A percentile compares a stretch with the other conserved stretches of the same genome.
phyloP scores from a whole-genome alignment of 1,284 basidiomycete species.

The Cutaneotrichosporon cutaneum region DNA sequence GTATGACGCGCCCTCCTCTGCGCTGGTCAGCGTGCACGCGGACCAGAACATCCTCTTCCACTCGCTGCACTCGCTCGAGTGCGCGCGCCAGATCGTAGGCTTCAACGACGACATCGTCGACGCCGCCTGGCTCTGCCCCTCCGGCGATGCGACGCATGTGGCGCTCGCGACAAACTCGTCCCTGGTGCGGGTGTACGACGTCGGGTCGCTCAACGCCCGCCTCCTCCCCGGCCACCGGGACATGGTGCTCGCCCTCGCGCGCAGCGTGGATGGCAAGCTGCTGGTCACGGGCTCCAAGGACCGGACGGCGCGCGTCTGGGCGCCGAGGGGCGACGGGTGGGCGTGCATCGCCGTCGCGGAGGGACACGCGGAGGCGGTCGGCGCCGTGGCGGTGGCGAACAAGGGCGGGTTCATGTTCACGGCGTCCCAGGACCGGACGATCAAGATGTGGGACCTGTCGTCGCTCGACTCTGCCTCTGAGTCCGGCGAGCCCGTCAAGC shows the following conservation, averaged over 20 bases:
- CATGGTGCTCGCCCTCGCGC: slow-evolving; percentile 83
- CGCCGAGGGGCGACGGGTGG: slow-evolving; percentile 60
- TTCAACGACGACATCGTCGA: slow-evolving; percentile 99
- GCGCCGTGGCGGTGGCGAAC: slow-evolving; percentile 78
- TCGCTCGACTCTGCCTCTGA: slow-evolving; percentile 18
- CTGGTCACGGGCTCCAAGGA: slow-evolving; percentile 93
- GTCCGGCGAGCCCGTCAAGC: slow-evolving; percentile 57
- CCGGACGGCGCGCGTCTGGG: slow-evolving; percentile 83
- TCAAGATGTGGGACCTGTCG: slow-evolving; percentile 96
- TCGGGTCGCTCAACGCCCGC: slow-evolving; percentile 68
- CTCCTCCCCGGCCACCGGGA: slow-evolving; percentile 85
- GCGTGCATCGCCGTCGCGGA: slow-evolving; percentile 81
- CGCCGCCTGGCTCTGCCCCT: slow-evolving; percentile 63
- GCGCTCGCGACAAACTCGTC: slow-evolving; percentile 96
- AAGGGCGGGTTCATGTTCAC: slow-evolving; percentile 74
- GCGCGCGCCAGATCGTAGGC: slow-evolving; percentile 86
- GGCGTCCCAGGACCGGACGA: slow-evolving; percentile 92
- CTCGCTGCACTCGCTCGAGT: slow-evolving; percentile 63
- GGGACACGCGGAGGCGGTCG: slow-evolving; percentile 92
- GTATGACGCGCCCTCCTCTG: slow-evolving; percentile 64
- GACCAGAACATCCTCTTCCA: slow-evolving; percentile 96
- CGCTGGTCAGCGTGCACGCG: slow-evolving; percentile 85
- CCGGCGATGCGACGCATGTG: slow-evolving; percentile 58
- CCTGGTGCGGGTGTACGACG: slow-evolving; percentile 81
- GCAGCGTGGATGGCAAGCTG: slow-evolving; percentile 64